Conservation (phyloP, 306 rosid species). For the Acmispon strigosus region DNA sequence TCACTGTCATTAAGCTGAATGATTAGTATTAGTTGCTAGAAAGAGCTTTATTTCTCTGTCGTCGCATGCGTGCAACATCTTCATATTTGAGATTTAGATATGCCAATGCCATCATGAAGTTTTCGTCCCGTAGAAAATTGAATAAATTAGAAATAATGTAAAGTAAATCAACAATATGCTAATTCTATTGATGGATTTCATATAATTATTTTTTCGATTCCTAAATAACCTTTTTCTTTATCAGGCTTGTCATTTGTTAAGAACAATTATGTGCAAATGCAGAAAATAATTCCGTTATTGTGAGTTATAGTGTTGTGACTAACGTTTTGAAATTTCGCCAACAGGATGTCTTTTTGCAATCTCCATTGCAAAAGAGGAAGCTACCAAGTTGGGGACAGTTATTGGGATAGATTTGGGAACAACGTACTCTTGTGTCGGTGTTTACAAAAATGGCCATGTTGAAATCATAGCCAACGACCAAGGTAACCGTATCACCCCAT, state of each 20-base stretch:
- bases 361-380: slow-evolving; percentile 87
- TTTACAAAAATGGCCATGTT: slow-evolving; percentile 91
- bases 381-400: slow-evolving; percentile 83
- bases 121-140: background rate
- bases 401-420: slow-evolving; percentile 98
- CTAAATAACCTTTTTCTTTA: background rate
- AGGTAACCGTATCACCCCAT: slow-evolving; percentile 98
- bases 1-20: background rate
- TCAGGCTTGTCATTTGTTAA: background rate
- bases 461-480: slow-evolving; percentile 99
- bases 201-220: background rate
- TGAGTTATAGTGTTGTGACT: background rate
- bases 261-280: background rate
- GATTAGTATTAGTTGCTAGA: background rate
- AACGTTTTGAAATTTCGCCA: background rate
- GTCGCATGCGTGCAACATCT: background rate
- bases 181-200: background rate
- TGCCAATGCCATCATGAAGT: background rate
- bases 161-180: background rate
- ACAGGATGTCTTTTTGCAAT: slow-evolving; percentile 74
- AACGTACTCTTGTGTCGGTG: slow-evolving; percentile 97
- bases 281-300: background rate
- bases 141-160: background rate
- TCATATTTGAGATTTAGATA: background rate
- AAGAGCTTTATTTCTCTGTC: background rate